Percentiles rank a stretch among this genome's conserved stretches.
phyloP scores from a whole-genome alignment of 306 rosid species.

The Astragalus glycyphyllos region DNA sequence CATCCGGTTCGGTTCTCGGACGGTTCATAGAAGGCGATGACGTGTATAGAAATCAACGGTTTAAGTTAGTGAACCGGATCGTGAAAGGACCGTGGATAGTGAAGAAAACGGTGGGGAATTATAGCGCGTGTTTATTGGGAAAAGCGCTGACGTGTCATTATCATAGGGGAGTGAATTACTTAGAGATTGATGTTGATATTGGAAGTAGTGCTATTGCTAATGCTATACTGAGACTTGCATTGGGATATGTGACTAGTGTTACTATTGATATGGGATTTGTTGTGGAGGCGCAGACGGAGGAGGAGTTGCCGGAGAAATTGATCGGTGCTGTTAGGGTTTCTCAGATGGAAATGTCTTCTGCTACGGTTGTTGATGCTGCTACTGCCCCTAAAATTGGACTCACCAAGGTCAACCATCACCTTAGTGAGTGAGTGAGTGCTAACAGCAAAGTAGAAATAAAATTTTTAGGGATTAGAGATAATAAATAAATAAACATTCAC shows the following conservation, averaged over 20 bases:
- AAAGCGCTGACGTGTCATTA: slow-evolving; percentile 88
- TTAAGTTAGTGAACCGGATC: slow-evolving; percentile 90
- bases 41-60: slow-evolving; percentile 76
- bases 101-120: slow-evolving; percentile 80
- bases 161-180: slow-evolving; percentile 72
- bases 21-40: slow-evolving; percentile 87
- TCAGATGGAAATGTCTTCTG: slow-evolving; percentile 89
- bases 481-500: slow-evolving; percentile 7
- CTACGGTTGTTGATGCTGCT: slow-evolving; percentile 62
- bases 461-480: neutral
- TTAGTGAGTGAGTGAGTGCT: neutral
- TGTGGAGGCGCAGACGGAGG: slow-evolving; percentile 85
- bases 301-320: slow-evolving; percentile 83
- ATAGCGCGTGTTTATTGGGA: slow-evolving; percentile 85
- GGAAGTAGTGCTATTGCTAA: slow-evolving; percentile 86
- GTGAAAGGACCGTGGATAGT: slow-evolving; percentile 97
- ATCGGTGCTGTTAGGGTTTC: slow-evolving; percentile 85
- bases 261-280: slow-evolving; percentile 89
- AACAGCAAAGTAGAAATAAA: neutral
- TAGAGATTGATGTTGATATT: slow-evolving; percentile 91
- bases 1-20: slow-evolving; percentile 63
- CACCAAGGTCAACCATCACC: slow-evolving; percentile 69
- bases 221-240: slow-evolving; percentile 80
- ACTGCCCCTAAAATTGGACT: slow-evolving; percentile 57
- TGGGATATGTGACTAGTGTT: slow-evolving; percentile 83